Base-by-base conservation (phyloP, 2,329 filamentous ascomycete genomes). In the Penicillium sp. region DNA sequence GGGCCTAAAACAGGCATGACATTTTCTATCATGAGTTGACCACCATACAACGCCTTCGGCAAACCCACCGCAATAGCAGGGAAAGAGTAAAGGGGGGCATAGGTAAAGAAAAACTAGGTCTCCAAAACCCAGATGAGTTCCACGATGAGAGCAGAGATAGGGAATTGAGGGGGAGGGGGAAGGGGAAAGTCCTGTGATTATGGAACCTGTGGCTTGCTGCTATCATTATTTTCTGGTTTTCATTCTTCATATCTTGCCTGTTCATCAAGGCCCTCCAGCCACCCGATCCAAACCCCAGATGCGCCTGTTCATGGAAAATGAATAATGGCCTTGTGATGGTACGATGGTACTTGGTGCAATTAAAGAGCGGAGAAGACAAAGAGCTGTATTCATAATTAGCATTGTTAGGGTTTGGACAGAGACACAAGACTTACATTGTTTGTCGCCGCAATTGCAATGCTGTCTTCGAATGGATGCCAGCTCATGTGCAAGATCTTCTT, bases 401-500 rank as follows among this genome's bases (percentile, higher is more conserved):
- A 59, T 29, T 13, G 33, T 29, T 5, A 23, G 25, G 38, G 13
- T 36, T 38, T 16, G 6, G 15, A 16, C 11, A 33, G 25, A 19
- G 27, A 55, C 16, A 59, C 25, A 50, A 43, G 41, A 82, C 93
- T 89, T 80, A 97, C 94, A 79, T 99, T 99, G 83, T 99, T 99
- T 64, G 94, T 99, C 60, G 94, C 94, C 67, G 94, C 94, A 81
- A 99, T 99, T 57, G 94, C 94, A 79, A 99, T 99, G 80, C 93
- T 97, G 79, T 99, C 93, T 79, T 99, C 94, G 70, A 95, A 97
- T 48, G 94, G 94, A 86, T 99, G 94, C 94, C 94, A 99, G 79
- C 93, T 97, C 94, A 99, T 99, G 76, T 99, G 94, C 73, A 99
- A 76, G 70, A 99, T 99, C 85, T 99, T 99, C 85, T 97, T 99